These are phyloP conservation scores for Phaeophleospora eucalypticola DNA, from an alignment of 2,329 filamentous ascomycete species.

Conservation along the genomic window DNA sequence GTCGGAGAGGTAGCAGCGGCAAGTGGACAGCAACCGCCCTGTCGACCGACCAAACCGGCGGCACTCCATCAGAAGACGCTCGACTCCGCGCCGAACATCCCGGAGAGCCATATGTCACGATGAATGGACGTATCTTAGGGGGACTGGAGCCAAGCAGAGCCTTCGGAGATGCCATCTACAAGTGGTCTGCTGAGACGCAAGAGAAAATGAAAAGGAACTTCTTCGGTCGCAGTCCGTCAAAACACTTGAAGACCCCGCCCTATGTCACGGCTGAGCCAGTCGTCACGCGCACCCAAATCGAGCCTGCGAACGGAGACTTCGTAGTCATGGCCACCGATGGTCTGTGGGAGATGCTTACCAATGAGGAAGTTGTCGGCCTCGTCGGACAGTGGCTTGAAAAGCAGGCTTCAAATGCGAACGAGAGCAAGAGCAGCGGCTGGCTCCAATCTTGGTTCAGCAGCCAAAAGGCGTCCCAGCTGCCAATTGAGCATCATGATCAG, in stretches of 20 bases:
- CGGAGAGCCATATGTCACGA: slow-evolving; percentile 79
- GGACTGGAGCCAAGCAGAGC: slow-evolving; percentile 88
- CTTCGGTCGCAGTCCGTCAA: slow-evolving; percentile 76
- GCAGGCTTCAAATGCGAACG: slow-evolving; percentile 45
- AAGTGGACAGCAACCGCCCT: slow-evolving; percentile 91
- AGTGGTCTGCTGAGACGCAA: slow-evolving; percentile 85
- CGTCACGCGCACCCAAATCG: slow-evolving; percentile 85
- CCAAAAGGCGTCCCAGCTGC: slow-evolving; percentile 51
- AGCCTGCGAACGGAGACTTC: slow-evolving; percentile 88
- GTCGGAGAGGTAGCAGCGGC: slow-evolving; percentile 69
- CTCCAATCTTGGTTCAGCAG: slow-evolving; percentile 65
- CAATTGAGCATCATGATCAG: slow-evolving; percentile 64
- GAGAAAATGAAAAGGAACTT: slow-evolving; percentile 78
- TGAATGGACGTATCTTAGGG: slow-evolving; percentile 85
- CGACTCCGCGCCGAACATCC: slow-evolving; percentile 84
- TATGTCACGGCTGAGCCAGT: slow-evolving; percentile 97
- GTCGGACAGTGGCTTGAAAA: slow-evolving; percentile 96
- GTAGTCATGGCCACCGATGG: slow-evolving; percentile 95
- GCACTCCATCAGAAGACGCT: slow-evolving; percentile 76
- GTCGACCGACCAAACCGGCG: slow-evolving; percentile 90
- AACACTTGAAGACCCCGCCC: slow-evolving; percentile 80
- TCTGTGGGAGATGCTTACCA: slow-evolving; percentile 98
- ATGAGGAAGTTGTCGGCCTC: slow-evolving; percentile 93
- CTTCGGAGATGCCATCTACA: slow-evolving; percentile 95
- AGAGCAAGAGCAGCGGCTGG: slow-evolving; percentile 51